phyloP scores from a whole-genome alignment of 495 filamentous ascomycete species.

The Hyaloscypha hepaticicola region DNA sequence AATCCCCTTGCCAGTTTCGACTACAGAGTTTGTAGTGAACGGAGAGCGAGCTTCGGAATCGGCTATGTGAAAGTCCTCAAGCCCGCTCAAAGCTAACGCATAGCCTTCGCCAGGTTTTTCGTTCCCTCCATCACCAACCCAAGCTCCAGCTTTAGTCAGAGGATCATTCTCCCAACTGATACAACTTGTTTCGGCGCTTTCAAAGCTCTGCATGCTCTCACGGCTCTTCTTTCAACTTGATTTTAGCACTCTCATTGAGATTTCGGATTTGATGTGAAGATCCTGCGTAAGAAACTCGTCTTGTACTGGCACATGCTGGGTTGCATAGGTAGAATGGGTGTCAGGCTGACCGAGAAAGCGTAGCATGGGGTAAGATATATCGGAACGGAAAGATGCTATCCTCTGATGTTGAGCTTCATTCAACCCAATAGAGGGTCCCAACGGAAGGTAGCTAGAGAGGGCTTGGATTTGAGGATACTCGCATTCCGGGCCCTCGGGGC shows the following conservation, averaged over 20 bases:
- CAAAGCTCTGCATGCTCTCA: conserved; percentile 2
- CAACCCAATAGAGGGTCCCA: conserved; percentile 2
- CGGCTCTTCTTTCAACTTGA: background rate
- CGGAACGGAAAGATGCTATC: conserved; percentile 8
- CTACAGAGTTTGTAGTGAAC: too few species aligned
- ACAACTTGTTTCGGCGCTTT: background rate
- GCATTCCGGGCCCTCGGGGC: conserved; percentile 21
- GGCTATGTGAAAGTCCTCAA: too few species aligned
- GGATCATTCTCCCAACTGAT: too few species aligned
- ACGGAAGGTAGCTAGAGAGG: conserved; percentile 2
- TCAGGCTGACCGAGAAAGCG: conserved; percentile 11
- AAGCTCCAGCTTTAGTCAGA: too few species aligned
- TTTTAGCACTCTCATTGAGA: background rate
- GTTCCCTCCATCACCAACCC: too few species aligned
- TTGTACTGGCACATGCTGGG: background rate
- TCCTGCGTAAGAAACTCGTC: conserved; percentile 13
- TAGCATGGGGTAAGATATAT: conserved; percentile 20
- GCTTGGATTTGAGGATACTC: conserved; percentile 14
- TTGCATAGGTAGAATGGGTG: background rate
- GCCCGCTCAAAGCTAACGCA: too few species aligned
- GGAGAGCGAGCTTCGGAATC: too few species aligned
- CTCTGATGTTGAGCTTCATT: conserved; percentile 15
- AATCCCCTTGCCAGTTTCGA: too few species aligned
- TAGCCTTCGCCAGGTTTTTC: too few species aligned
- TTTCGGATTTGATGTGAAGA: conserved; percentile 6